Evolutionary conservation across 75 land plant genomes (phyloP), one percentile per base, ranked within the genome.

Genomic region (Selaginella tamariscina): DNA sequence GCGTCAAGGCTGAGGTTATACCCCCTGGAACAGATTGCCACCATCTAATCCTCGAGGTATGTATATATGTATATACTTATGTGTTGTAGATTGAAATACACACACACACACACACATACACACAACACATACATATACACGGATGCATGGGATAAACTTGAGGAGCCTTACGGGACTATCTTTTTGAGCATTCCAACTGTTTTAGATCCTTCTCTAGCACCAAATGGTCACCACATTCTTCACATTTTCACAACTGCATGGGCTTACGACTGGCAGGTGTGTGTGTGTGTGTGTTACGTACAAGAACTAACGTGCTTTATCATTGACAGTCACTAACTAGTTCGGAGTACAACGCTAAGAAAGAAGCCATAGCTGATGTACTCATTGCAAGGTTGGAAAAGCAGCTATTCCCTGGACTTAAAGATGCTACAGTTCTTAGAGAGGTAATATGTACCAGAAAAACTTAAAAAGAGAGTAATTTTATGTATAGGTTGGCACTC

Each of bases 131-230:
- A n/a, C n/a, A n/a, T n/a, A n/a, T n/a, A n/a, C n/a, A n/a, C 87
- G 91, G 81, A 80, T 68, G 79, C 81, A 29, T 94, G 96, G 96
- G 67, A 30, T 28, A 83, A 70, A 18, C 67, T 94, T 59, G 96
- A 94, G 71, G 78, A 82, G 67, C 85, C 91, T 0, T 94, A 89
- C 79, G 88, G 91, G 56, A 94, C 92, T 55, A 94, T 94, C 57
- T 94, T 94, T 73, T 67, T 94, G 65, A 94, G 98, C 80, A 94
- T 94, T 71, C 98, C 98, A 54, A 94, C 98, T 54, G 75, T 94
- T 69, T 82, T 94, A 63, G 98, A 94, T 77, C 54, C 88, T 18
- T 85, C 96, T 1, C 74, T 94, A 55, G 98, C 98, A 65, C 98
- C 98, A 30, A 73, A 83, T 26, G 91, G 86, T 1, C 77, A 71